phyloP scores from a whole-genome alignment of 768 basidiomycete species.

The Calocera cornea region DNA sequence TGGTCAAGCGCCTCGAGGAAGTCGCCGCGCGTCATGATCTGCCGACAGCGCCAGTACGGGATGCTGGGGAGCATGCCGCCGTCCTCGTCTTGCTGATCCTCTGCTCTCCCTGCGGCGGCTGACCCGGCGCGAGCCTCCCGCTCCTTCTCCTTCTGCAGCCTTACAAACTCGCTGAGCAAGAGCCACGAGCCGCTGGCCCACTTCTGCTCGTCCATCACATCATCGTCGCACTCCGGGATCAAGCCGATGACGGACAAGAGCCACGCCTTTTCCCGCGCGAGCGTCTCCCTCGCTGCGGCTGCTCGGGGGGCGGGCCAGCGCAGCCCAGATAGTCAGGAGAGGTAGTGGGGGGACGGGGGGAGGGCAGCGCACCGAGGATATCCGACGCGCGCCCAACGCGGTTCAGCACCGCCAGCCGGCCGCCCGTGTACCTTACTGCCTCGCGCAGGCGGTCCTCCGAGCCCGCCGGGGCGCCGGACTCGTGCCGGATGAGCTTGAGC shows the following conservation, averaged over 20 bases:
- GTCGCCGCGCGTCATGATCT: slow-evolving; percentile 75
- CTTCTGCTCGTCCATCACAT: slow-evolving; percentile 88
- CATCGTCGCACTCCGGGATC: slow-evolving; percentile 71
- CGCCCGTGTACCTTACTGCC: slow-evolving; percentile 54
- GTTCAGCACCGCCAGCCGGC: slow-evolving; percentile 63
- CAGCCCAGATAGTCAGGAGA: slow-evolving; percentile 11
- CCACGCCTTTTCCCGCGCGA: slow-evolving; percentile 67
- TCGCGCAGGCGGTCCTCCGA: slow-evolving; percentile 31
- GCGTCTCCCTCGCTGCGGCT: slow-evolving; percentile 43
- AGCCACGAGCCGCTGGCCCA: slow-evolving; percentile 75
- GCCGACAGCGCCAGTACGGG: slow-evolving; percentile 49
- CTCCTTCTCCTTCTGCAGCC: slow-evolving; percentile 39
- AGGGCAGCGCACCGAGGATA: slow-evolving; percentile 39
- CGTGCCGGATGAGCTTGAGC: slow-evolving; percentile 38
- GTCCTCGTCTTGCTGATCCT: background rate
- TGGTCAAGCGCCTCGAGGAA: slow-evolving; percentile 66
- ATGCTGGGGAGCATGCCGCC: slow-evolving; percentile 10
- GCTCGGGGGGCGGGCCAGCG: no score
- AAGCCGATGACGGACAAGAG: slow-evolving; percentile 64
- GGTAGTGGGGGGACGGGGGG: background rate
- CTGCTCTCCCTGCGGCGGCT: slow-evolving; percentile 6
- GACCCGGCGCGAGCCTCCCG: no score
- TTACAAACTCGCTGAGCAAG: slow-evolving; percentile 59
- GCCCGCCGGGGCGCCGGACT: slow-evolving; percentile 24
- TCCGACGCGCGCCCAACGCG: slow-evolving; percentile 49